phyloP scores from a whole-genome alignment of 768 basidiomycete genomes.

The Calocybe indica region DNA sequence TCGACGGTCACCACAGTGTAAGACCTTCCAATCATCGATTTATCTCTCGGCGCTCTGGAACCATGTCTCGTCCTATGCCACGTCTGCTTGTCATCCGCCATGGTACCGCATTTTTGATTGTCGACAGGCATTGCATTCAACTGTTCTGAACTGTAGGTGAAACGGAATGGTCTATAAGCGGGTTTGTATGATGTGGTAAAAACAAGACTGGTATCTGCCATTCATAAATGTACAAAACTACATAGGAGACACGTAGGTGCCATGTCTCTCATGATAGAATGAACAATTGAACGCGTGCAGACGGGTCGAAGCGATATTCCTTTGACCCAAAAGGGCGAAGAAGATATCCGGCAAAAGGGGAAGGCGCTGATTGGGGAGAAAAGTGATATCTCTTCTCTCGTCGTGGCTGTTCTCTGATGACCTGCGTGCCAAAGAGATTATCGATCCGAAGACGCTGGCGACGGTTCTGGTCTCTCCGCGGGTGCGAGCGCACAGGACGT shows the following conservation, averaged over 20 bases:
- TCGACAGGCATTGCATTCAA: neutral
- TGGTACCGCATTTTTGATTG: slow-evolving; percentile 32
- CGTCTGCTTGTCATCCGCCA: slow-evolving; percentile 79
- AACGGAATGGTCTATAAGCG: slow-evolving; percentile 92
- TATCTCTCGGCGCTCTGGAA: neutral
- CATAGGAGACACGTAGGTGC: slow-evolving; percentile 58
- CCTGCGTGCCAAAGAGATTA: slow-evolving; percentile 39
- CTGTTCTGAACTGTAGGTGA: slow-evolving; percentile 46
- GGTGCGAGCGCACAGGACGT: slow-evolving; percentile 78
- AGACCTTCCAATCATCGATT: slow-evolving; percentile 2
- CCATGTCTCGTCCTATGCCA: slow-evolving; percentile 51
- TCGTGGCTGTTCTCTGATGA: slow-evolving; percentile 1
- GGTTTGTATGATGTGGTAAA: slow-evolving; percentile 34
- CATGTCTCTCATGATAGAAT: neutral
- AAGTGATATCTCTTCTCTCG: slow-evolving; percentile 22
- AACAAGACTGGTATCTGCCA: neutral
- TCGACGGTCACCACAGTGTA: too few species aligned
- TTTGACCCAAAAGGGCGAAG: slow-evolving; percentile 70
- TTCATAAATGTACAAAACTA: slow-evolving; percentile 7
- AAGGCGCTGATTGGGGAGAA: slow-evolving; percentile 70
- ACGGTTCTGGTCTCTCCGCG: slow-evolving; percentile 84
- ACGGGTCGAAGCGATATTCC: slow-evolving; percentile 88
- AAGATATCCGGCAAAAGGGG: slow-evolving; percentile 62
- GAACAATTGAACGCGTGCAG: slow-evolving; percentile 29
- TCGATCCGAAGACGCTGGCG: slow-evolving; percentile 76